These are phyloP conservation scores for Rhodotorula diobovata DNA, from an alignment of 768 basidiomycete species.

Conservation along the genomic window DNA sequence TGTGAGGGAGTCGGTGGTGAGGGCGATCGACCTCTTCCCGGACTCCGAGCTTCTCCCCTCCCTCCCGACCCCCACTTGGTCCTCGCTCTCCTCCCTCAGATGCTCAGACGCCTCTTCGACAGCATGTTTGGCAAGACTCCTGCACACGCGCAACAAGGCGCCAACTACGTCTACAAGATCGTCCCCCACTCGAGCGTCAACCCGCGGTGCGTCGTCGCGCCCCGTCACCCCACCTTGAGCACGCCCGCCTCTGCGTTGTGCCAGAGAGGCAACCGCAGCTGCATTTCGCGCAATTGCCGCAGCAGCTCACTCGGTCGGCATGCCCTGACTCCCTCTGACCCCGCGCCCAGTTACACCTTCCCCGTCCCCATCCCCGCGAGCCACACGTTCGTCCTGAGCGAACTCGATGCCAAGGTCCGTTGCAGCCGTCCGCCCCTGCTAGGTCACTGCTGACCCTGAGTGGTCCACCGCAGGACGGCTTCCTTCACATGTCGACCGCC, in stretches of 20 bases:
- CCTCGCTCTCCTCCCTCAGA: background rate
- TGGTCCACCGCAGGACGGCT: constrained; percentile 43
- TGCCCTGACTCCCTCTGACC: no score
- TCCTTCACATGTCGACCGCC: constrained; percentile 47
- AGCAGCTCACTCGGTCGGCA: no score
- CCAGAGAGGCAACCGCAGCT: no score
- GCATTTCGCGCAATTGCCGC: background rate
- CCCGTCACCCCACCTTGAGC: no score
- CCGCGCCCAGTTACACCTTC: constrained; percentile 13
- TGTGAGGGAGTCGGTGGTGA: background rate
- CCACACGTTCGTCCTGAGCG: constrained; percentile 42
- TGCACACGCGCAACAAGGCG: background rate
- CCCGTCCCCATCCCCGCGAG: constrained; percentile 46
- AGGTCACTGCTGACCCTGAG: background rate
- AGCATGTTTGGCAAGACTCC: background rate
- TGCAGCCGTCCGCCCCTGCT: background rate
- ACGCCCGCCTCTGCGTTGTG: no score
- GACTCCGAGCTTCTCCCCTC: background rate
- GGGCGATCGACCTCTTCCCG: no score
- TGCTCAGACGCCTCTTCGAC: background rate
- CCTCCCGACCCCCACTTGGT: no score
- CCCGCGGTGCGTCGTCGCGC: constrained; percentile 10
- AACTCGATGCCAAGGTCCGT: constrained; percentile 42
- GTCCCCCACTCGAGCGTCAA: constrained; percentile 41
- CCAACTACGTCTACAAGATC: constrained; percentile 46